phyloP scores from a whole-genome alignment of 202 grass and related monocot genomes.

The Panicum virgatum region DNA sequence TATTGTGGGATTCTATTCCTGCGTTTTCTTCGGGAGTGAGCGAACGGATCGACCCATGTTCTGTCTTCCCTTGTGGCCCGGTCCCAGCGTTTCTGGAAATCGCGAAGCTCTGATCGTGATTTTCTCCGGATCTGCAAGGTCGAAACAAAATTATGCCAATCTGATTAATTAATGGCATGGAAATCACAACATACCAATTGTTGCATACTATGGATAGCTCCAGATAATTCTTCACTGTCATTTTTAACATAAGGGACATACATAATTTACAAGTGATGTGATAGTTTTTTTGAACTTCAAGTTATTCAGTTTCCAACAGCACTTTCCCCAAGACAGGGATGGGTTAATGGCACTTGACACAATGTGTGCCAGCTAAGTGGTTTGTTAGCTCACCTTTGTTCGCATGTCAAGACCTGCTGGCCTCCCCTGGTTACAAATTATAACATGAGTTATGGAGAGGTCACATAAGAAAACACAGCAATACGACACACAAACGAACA shows the following conservation, averaged over 20 bases:
- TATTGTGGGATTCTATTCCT: slow-evolving; percentile 32
- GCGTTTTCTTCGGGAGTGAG: slow-evolving; percentile 27
- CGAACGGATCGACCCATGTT: slow-evolving; percentile 67
- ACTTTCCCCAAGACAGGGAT: neutral
- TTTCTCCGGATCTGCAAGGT: slow-evolving; percentile 53
- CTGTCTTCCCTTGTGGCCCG: slow-evolving; percentile 56
- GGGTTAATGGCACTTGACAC: neutral
- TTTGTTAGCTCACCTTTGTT: slow-evolving; percentile 62
- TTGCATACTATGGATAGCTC: slow-evolving; percentile 3
- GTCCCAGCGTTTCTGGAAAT: slow-evolving; percentile 70
- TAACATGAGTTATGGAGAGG: neutral
- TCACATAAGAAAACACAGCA: neutral
- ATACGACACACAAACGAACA: slow-evolving; percentile 26
- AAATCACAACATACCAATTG: neutral
- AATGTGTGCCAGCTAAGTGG: neutral
- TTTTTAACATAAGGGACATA: neutral
- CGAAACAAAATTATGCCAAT: slow-evolving; percentile 7
- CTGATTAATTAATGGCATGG: neutral
- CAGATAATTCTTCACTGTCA: neutral
- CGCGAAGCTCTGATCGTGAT: slow-evolving; percentile 52
- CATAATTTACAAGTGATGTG: neutral
- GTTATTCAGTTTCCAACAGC: neutral
- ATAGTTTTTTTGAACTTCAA: neutral
- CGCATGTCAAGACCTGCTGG: slow-evolving; percentile 51
- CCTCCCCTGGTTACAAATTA: slow-evolving; percentile 49